Conservation (phyloP, 768 basidiomycete species). For the Leccinum broughii region DNA sequence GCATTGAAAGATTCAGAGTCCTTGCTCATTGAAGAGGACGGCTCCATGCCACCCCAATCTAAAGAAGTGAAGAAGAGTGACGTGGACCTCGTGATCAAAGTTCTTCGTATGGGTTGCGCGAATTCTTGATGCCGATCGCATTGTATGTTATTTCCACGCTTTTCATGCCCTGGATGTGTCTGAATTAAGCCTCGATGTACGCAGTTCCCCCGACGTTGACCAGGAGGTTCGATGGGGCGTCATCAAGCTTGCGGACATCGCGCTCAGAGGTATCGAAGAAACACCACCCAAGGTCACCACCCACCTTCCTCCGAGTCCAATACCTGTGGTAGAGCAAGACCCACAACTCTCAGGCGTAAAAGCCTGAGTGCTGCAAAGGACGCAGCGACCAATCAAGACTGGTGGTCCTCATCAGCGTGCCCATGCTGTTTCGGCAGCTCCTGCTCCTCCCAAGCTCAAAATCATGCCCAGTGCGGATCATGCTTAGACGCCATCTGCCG, state of each 20-base stretch:
- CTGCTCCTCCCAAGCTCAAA: slow-evolving; percentile 58
- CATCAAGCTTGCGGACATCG: slow-evolving; percentile 87
- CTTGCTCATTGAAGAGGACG: slow-evolving; percentile 85
- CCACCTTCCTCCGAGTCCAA: slow-evolving; percentile 59
- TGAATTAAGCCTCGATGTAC: slow-evolving; percentile 1
- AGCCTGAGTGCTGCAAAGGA: slow-evolving; percentile 40
- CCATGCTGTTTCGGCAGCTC: slow-evolving; percentile 29
- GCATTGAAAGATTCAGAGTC: slow-evolving; percentile 72
- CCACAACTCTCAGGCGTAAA: slow-evolving; percentile 60
- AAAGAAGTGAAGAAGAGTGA: slow-evolving; percentile 83
- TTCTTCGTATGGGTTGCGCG: slow-evolving; percentile 80
- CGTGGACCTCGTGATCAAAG: slow-evolving; percentile 81
- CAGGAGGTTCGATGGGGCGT: slow-evolving; percentile 90
- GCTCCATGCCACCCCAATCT: slow-evolving; percentile 63
- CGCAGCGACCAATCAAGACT: slow-evolving; percentile 34
- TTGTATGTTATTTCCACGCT: slow-evolving; percentile 51
- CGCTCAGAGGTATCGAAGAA: slow-evolving; percentile 82
- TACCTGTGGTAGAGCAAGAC: slow-evolving; percentile 63
- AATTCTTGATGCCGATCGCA: slow-evolving; percentile 78
- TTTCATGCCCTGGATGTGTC: slow-evolving; percentile 2
- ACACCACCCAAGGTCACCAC: slow-evolving; percentile 84
- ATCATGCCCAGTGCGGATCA: slow-evolving; percentile 27
- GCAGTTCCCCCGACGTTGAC: slow-evolving; percentile 73
- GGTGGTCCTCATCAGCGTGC: slow-evolving; percentile 35
- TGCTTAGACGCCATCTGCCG: slow-evolving; percentile 19